Conservation (phyloP, 495 filamentous ascomycete genomes). For the Hypoxylon intermedium region DNA sequence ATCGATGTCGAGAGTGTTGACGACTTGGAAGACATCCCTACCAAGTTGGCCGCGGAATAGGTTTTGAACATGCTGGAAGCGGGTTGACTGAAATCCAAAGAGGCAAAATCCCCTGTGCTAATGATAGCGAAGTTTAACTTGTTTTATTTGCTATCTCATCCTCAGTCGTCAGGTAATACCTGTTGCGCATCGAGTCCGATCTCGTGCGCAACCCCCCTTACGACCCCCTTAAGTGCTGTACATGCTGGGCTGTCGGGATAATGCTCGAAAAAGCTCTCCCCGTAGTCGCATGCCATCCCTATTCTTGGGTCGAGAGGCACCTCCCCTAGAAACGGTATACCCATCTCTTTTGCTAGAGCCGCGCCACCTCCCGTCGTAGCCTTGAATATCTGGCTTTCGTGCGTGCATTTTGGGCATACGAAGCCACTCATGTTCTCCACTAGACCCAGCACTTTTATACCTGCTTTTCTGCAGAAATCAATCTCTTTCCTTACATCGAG, state of each 20-base stretch:
- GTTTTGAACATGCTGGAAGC: not conserved
- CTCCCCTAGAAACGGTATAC: conserved; percentile 83
- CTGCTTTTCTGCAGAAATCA: conserved; percentile 94
- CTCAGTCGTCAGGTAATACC: conserved; percentile 47
- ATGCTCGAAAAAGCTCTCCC: conserved; percentile 94
- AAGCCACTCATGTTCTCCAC: conserved; percentile 99
- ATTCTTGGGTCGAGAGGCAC: conserved; percentile 95
- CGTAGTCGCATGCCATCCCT: conserved; percentile 94
- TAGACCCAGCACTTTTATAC: conserved; percentile 83
- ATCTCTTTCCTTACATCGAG: conserved; percentile 96
- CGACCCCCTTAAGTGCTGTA: conserved; percentile 75
- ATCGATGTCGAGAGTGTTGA: conserved; percentile 79
- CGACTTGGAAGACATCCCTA: conserved; percentile 76
- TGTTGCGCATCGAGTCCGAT: conserved; percentile 61
- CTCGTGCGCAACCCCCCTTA: conserved; percentile 68
- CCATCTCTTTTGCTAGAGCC: conserved; percentile 80
- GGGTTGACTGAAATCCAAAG: not conserved
- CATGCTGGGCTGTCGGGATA: conserved; percentile 93
- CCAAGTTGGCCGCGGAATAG: conserved; percentile 63
- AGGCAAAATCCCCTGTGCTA: not conserved
- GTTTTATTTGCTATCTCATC: conserved; percentile 18
- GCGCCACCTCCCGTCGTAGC: conserved; percentile 89
- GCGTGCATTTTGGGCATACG: conserved; percentile 87
- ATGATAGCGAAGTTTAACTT: conserved; percentile 20
- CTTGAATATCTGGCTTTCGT: conserved; percentile 83